Base-by-base conservation (phyloP, 2,329 filamentous ascomycete genomes). In the Tricladium varicosporioides region DNA sequence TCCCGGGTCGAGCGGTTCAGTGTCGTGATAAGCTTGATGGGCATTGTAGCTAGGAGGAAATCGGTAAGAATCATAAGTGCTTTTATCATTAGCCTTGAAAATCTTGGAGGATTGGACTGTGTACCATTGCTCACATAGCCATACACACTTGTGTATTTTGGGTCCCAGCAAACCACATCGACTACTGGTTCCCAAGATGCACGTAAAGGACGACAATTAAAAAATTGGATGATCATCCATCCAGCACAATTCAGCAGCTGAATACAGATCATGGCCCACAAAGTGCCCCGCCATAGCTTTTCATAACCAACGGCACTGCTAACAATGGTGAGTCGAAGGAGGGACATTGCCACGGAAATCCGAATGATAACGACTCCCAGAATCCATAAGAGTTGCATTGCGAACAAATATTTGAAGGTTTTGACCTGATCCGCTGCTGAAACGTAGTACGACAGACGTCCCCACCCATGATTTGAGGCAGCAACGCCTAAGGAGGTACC, bases 291-390 rank as follows among this genome's bases (percentile, higher is more conserved):
- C 43, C 43, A 46, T 16, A 46, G 43, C 18, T 15, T 46, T 8
- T 40, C 48, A 10, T 13, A 40, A 40, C 36, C 36, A 40, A 10
- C 36, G 9, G 36, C 36, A 13, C 11, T 13, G 36, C 36, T 40
- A 10, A 10, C 36, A 16, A 18, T 51, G 22, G 53, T 57, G 22
- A 58, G 47, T 44, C 51, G 55, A 31, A 58, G 19, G 3, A 60
- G 53, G 19, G 59, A 60, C 32, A 33, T 50, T 19, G 59, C 55
- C 14, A 60, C 49, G 5, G 59, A 60, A 7, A 60, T 57, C 42
- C 59, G 49, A 18, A 58, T 49, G n/a, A 60, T 19, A 2, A 49
- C 49, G 1, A 60, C 53, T 18, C 52, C 47, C 1, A 55, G 22
- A 1, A 56, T 49, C 59, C 56, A 58, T 18, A 60, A 22, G 4